Conservation (phyloP, 257 asterid species). For the Penstemon eatonii region DNA sequence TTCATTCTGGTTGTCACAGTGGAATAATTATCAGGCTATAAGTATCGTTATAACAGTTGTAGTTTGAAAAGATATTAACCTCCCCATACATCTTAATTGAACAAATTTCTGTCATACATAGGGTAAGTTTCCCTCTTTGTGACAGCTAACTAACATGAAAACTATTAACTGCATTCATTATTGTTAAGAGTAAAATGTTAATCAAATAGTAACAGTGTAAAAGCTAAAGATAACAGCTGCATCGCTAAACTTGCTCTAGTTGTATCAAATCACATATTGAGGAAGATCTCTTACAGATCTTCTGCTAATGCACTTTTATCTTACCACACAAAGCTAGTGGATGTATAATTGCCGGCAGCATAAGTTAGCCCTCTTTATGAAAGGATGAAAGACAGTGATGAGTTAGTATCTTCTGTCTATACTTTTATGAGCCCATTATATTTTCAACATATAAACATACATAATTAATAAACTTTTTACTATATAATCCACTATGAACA, state of each 20-base stretch:
- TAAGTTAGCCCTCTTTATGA: background rate
- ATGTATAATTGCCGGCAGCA: conserved; percentile 11
- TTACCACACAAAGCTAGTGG: conserved; percentile 15
- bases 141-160: background rate
- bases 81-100: background rate
- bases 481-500: conserved; percentile 15
- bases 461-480: conserved; percentile 1
- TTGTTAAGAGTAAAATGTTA: background rate
- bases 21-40: too few species aligned
- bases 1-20: too few species aligned
- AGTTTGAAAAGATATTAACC: too few species aligned
- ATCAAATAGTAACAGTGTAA: background rate
- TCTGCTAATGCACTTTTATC: conserved; percentile 4
- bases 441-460: background rate
- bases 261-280: conserved; percentile 14
- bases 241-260: background rate
- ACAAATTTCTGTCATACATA: background rate
- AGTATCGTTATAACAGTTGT: too few species aligned
- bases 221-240: background rate
- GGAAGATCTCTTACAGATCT: background rate
- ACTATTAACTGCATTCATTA: background rate
- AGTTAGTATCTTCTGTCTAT: background rate
- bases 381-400: background rate
- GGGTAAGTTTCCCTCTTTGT: background rate
- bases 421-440: conserved; percentile 5